Evolutionary conservation across 2,329 filamentous ascomycete species (phyloP).

Genomic region (Fusarium tjaetaba): DNA sequence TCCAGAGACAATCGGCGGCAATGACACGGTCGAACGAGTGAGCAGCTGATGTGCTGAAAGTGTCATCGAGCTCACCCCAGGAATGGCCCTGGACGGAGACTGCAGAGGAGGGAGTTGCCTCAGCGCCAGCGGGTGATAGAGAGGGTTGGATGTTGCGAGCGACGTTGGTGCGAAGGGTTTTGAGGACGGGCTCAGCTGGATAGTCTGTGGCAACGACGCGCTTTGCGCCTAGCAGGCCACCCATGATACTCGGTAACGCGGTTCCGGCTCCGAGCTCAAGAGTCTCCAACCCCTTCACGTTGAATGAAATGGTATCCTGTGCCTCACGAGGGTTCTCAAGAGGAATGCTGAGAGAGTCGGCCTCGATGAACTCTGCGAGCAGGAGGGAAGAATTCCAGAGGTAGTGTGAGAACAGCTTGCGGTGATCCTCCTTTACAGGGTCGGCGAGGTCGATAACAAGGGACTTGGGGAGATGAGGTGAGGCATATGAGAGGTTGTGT

Average conservation of each 20-base stretch:
- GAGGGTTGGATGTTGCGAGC: constrained; percentile 56
- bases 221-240: constrained; percentile 57
- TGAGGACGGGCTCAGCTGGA: constrained; percentile 68
- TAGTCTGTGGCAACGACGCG: constrained; percentile 74
- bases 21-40: constrained; percentile 69
- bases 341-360: constrained; percentile 50
- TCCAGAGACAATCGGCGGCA: constrained; percentile 81
- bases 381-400: constrained; percentile 74
- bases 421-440: constrained; percentile 61
- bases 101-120: constrained; percentile 15
- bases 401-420: constrained; percentile 75
- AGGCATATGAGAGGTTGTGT: constrained; percentile 68
- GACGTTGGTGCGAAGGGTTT: constrained; percentile 68
- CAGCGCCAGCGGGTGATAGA: constrained; percentile 46
- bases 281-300: constrained; percentile 61
- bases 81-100: constrained; percentile 67
- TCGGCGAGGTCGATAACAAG: constrained; percentile 58
- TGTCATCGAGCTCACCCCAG: constrained; percentile 66
- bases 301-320: constrained; percentile 47
- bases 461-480: constrained; percentile 58
- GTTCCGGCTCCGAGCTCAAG: constrained; percentile 76
- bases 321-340: constrained; percentile 28
- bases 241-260: constrained; percentile 62
- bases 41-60: constrained; percentile 43
- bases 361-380: constrained; percentile 66